Evolutionary conservation across 2,329 filamentous ascomycete species (phyloP).

Genomic region (Penicillium sp.): DNA sequence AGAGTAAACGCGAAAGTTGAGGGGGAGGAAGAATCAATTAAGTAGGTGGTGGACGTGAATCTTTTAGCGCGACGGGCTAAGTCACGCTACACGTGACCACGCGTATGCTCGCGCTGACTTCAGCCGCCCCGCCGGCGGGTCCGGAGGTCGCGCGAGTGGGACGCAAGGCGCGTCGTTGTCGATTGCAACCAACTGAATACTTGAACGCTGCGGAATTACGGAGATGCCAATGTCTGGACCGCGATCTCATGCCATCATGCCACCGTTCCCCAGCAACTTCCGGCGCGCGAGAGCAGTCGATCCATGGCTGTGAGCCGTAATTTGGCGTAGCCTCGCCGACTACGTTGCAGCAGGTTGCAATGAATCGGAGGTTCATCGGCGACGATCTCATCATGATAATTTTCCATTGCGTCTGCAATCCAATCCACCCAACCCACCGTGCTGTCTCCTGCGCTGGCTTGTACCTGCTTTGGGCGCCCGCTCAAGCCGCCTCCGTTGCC

Average conservation of each 20-base stretch:
- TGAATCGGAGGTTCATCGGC: no score
- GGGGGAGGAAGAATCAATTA: conserved; percentile 30
- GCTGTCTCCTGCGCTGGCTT: no score
- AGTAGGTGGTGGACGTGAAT: conserved; percentile 27
- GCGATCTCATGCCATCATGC: conserved; percentile 18
- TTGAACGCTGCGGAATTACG: neutral
- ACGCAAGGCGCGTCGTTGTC: conserved; percentile 15
- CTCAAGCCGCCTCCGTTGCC: no score
- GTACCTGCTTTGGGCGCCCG: no score
- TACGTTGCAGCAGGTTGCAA: no score
- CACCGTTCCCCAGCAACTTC: conserved; percentile 20
- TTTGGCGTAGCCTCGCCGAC: no score
- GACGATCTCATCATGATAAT: no score
- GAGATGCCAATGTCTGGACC: neutral
- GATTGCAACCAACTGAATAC: neutral
- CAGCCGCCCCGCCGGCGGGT: conserved; percentile 2
- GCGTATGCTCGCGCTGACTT: conserved; percentile 17
- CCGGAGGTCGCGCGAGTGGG: neutral
- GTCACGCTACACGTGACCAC: conserved; percentile 37
- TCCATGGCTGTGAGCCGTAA: conserved; percentile 11
- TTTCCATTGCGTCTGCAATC: no score
- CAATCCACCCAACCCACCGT: no score
- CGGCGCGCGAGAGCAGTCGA: conserved; percentile 18
- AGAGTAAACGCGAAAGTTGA: conserved; percentile 23
- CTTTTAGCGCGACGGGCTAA: conserved; percentile 35